Evolutionary conservation across 306 rosid species (phyloP).

Genomic region (Malus domestica): DNA sequence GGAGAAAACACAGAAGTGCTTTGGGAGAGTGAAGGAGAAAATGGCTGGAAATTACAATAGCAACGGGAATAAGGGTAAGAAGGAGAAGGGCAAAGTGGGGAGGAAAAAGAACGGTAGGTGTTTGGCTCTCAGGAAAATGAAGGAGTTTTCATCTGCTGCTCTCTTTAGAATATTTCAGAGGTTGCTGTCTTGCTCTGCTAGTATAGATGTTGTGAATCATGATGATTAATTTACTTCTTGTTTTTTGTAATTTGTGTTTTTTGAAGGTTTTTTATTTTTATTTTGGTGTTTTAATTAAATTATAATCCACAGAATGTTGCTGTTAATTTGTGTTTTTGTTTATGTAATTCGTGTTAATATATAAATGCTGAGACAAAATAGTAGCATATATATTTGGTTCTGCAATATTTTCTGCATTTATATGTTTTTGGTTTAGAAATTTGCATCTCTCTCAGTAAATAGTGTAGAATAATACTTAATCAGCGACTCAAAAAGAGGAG

Average conservation of each 20-base stretch:
- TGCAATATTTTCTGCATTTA: background rate
- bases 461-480: background rate
- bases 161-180: slow-evolving; percentile 49
- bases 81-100: background rate
- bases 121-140: slow-evolving; percentile 63
- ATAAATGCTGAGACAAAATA: background rate
- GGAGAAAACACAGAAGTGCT: slow-evolving; percentile 65
- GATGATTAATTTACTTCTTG: slow-evolving; percentile 1
- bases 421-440: background rate
- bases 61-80: background rate
- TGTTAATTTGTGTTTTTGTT: background rate
- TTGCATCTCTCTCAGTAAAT: background rate
- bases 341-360: background rate
- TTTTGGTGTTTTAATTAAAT: background rate
- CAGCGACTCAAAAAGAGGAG: background rate
- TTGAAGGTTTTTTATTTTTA: background rate
- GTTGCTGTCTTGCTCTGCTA: slow-evolving; percentile 66
- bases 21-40: slow-evolving; percentile 53
- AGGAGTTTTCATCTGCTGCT: slow-evolving; percentile 40
- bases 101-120: slow-evolving; percentile 41
- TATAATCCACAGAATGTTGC: slow-evolving; percentile 7
- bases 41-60: slow-evolving; percentile 12
- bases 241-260: background rate
- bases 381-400: background rate
- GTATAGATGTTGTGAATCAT: slow-evolving; percentile 52